These are phyloP conservation scores for Lichtheimia ramosa DNA, from an alignment of 371 early-diverging fungal species.

Conservation along the genomic window DNA sequence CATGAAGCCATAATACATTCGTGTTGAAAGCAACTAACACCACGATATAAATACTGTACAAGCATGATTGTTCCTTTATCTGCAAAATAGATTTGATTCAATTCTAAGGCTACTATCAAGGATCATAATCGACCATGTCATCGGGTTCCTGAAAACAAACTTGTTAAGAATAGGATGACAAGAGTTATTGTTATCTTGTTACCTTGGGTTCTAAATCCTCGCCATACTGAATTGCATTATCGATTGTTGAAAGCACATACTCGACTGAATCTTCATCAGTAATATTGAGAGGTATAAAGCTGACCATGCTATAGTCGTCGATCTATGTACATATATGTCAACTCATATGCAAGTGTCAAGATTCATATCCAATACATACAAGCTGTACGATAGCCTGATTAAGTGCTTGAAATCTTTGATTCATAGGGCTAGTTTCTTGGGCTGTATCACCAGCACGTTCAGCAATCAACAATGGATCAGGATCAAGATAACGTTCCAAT, in stretches of 20 bases:
- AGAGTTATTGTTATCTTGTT: slow-evolving; percentile 14
- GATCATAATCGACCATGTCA: slow-evolving; percentile 9
- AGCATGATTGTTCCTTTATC: no score
- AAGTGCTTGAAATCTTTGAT: slow-evolving; percentile 73
- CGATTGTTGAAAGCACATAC: slow-evolving; percentile 83
- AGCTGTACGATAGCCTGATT: slow-evolving; percentile 90
- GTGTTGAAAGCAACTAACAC: no score
- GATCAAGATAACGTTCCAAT: slow-evolving; percentile 78
- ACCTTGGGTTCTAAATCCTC: slow-evolving; percentile 95
- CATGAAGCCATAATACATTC: no score
- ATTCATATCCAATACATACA: slow-evolving; percentile 37
- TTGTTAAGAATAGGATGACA: neutral
- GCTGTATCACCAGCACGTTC: slow-evolving; percentile 70
- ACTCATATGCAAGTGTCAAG: neutral
- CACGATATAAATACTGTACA: no score
- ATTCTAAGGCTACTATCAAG: no score
- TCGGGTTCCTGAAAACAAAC: slow-evolving; percentile 5
- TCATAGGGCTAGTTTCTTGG: slow-evolving; percentile 15
- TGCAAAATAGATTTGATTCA: no score
- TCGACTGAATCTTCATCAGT: slow-evolving; percentile 93
- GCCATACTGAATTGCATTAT: slow-evolving; percentile 95
- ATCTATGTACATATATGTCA: slow-evolving; percentile 46
- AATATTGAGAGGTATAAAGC: slow-evolving; percentile 92
- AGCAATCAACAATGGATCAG: slow-evolving; percentile 80
- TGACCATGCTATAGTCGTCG: slow-evolving; percentile 96